Evolutionary conservation across 73 alveolate genomes (phyloP), one percentile per base, ranked within the genome.

Genomic region (Durusdinium trenchii): DNA sequence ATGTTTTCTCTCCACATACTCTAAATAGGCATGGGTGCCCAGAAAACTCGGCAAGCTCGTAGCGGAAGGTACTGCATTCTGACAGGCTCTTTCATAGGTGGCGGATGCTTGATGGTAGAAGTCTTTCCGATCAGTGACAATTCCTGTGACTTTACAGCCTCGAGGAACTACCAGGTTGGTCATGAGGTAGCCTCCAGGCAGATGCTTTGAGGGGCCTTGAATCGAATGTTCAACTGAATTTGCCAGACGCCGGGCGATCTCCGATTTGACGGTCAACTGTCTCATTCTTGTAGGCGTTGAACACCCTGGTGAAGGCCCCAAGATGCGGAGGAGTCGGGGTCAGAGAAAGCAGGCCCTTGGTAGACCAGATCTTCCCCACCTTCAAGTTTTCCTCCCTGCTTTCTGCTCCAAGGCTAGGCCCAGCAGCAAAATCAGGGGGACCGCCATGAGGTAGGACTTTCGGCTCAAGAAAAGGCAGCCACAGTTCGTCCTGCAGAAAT

Each of bases 391-490:
- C n/a, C n/a, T n/a, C n/a, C n/a, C n/a, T n/a, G n/a, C n/a, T n/a
- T n/a, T n/a, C n/a, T n/a, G n/a, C n/a, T n/a, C n/a, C n/a, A n/a
- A n/a, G n/a, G n/a, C n/a, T n/a, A n/a, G n/a, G n/a, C n/a, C n/a
- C n/a, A n/a, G n/a, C n/a, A n/a, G n/a, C n/a, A n/a, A n/a, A n/a
- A n/a, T n/a, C n/a, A n/a, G n/a, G n/a, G n/a, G n/a, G n/a, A n/a
- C n/a, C n/a, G n/a, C n/a, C n/a, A n/a, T n/a, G n/a, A n/a, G n/a
- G n/a, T n/a, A n/a, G n/a, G n/a, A n/a, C n/a, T n/a, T n/a, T 36
- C 43, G 85, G 85, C n/a, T 75, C 85, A 6, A 5, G 47, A 42
- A 75, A 75, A 10, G 85, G 85, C 52, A 75, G 36, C 85, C 85
- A 75, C n/a, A 75, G 42, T 35, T 12, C 23, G 35, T 42, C 85